Evolutionary conservation across 1,284 basidiomycete species (phyloP), one percentile per base, ranked within the genome.

Genomic region (Testicularia cyperi): DNA sequence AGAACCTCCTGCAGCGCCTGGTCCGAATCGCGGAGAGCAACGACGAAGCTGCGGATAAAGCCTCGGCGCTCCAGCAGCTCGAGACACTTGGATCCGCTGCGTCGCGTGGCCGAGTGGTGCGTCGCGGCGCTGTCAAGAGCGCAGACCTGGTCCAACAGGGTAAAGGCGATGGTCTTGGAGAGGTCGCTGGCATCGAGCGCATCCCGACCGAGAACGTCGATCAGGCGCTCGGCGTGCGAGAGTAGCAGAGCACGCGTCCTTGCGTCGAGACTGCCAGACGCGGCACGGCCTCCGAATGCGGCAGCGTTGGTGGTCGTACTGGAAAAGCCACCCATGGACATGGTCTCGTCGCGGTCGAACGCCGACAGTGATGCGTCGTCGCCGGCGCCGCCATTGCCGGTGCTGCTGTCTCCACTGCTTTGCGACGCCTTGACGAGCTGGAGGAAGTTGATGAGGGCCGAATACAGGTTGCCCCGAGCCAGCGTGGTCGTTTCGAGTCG

Each of bases 401-500:
- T 21, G 21, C 20, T 35, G 20, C 8, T 22, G 14, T 61, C 65
- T 29, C 54, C 35, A 32, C 52, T 34, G 24, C 34, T 35, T 15
- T 21, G 33, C n/a, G n/a, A n/a, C n/a, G n/a, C n/a, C 38, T 57
- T 44, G 16, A 62, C 53, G 25, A 94, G 82, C 68, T 92, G 87
- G 27, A 95, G 79, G 75, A 89, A 92, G 75, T 94, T 92, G 77
- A 90, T 84, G 43, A 96, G 80, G 2, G 88, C 82, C 6, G 90
- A 88, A 77, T 95, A 97, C n/a, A 97, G 80, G 75, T 97, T 96
- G 10, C 92, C 92, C n/a, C 92, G 85, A n/a, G 92, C 86, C 37
- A 88, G 80, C 66, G 92, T 89, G n/a, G 86, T 83, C 5, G 85
- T 86, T 44, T 86, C 88, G 42, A 84, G 86, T 51, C 88, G 84